phyloP scores from a whole-genome alignment of 768 basidiomycete genomes.

The Suillus subalutaceus region DNA sequence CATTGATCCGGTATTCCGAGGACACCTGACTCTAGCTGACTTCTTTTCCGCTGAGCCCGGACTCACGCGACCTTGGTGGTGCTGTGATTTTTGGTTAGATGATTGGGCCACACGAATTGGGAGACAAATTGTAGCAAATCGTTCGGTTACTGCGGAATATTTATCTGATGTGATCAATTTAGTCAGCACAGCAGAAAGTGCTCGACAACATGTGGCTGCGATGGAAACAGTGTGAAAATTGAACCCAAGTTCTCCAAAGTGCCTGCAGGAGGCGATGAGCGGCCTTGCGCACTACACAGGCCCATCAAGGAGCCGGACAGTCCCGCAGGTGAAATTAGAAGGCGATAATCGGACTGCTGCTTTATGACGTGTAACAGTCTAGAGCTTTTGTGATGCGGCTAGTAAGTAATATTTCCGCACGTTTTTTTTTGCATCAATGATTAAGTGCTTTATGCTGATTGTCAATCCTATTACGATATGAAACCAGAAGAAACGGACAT shows the following conservation, averaged over 20 bases:
- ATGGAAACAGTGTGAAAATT: slow-evolving; percentile 30
- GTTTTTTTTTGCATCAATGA: slow-evolving; percentile 14
- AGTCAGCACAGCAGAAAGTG: slow-evolving; percentile 33
- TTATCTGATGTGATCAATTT: slow-evolving; percentile 23
- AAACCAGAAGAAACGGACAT: slow-evolving; percentile 30
- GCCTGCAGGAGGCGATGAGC: slow-evolving; percentile 9
- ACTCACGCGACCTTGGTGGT: not conserved
- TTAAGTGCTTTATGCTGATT: slow-evolving; percentile 26
- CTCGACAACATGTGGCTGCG: slow-evolving; percentile 7
- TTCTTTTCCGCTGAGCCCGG: slow-evolving; percentile 30
- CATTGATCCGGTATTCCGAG: slow-evolving; percentile 32
- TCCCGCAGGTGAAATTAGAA: slow-evolving; percentile 8
- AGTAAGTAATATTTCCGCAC: slow-evolving; percentile 12
- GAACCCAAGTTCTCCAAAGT: not conserved
- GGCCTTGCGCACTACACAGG: slow-evolving; percentile 6
- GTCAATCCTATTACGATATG: slow-evolving; percentile 39
- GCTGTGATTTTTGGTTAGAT: slow-evolving; percentile 8
- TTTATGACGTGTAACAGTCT: slow-evolving; percentile 12
- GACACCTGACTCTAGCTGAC: slow-evolving; percentile 14
- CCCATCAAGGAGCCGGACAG: slow-evolving; percentile 7
- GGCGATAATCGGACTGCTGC: slow-evolving; percentile 10
- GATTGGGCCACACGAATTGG: slow-evolving; percentile 13
- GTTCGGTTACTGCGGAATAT: slow-evolving; percentile 21
- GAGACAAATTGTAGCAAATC: slow-evolving; percentile 22
- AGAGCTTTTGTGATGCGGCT: slow-evolving; percentile 6